Percentiles rank a stretch among this genome's conserved stretches.
phyloP scores from a whole-genome alignment of 768 basidiomycete genomes.

The Macrocybe gigantea region DNA sequence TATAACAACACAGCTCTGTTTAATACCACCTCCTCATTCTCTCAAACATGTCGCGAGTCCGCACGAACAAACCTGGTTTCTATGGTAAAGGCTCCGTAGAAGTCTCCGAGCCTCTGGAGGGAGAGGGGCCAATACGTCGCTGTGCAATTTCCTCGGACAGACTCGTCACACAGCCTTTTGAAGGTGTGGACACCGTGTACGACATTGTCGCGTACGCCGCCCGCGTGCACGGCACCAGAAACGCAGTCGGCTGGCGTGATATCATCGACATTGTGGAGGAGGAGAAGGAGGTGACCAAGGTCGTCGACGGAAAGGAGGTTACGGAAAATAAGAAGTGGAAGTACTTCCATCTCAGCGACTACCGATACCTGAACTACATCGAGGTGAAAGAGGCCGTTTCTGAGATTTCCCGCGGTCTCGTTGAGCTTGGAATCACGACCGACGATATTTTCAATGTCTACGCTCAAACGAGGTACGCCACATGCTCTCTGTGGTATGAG shows the following conservation, averaged over 20 bases:
- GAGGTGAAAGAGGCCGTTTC: conserved; percentile 62
- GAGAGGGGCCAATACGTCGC: conserved; percentile 56
- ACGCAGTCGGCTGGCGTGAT: conserved; percentile 79
- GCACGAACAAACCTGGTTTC: conserved; percentile 36
- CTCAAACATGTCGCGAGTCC: conserved; percentile 23
- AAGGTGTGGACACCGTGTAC: conserved; percentile 75
- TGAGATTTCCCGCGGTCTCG: conserved; percentile 65
- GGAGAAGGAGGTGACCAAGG: conserved; percentile 84
- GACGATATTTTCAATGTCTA: conserved; percentile 88
- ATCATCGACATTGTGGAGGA: conserved; percentile 69
- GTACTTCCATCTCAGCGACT: conserved; percentile 88
- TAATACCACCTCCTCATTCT: conserved; percentile 6
- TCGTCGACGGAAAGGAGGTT: conserved; percentile 75
- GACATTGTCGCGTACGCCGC: conserved; percentile 76
- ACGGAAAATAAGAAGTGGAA: conserved; percentile 94
- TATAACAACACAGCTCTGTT: neutral
- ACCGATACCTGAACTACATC: conserved; percentile 73
- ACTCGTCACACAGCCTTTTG: conserved; percentile 59
- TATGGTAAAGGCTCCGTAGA: conserved; percentile 64
- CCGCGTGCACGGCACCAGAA: conserved; percentile 65
- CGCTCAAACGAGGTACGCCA: conserved; percentile 67
- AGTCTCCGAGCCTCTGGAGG: conserved; percentile 34
- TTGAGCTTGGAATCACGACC: conserved; percentile 62
- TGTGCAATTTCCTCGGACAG: conserved; percentile 46
- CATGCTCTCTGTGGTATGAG: no score